Conservation (phyloP, 2,329 filamentous ascomycete species). For the Fonsecaea monophora region DNA sequence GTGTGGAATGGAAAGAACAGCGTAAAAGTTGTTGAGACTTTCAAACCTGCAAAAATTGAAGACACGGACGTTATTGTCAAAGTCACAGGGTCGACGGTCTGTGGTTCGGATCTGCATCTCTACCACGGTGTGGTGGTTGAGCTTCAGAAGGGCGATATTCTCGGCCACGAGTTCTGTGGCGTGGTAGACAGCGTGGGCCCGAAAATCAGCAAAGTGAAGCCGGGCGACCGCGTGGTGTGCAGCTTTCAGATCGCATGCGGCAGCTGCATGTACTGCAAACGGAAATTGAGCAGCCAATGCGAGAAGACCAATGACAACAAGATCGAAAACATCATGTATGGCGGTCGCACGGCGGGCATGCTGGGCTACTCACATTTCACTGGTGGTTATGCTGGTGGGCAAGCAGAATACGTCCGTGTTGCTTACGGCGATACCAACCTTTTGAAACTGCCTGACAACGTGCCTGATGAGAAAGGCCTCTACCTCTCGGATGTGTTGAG, state of each 20-base stretch:
- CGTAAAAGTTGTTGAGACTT: slow-evolving; percentile 73
- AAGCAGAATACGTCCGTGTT: slow-evolving; percentile 85
- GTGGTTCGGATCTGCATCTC: slow-evolving; percentile 66
- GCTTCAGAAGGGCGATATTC: slow-evolving; percentile 69
- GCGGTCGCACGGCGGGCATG: slow-evolving; percentile 74
- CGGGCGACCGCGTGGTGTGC: slow-evolving; percentile 76
- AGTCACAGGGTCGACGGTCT: slow-evolving; percentile 71
- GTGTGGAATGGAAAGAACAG: slow-evolving; percentile 83
- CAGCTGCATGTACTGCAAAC: slow-evolving; percentile 75
- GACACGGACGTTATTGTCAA: slow-evolving; percentile 79
- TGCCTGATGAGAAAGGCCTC: slow-evolving; percentile 83
- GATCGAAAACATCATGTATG: slow-evolving; percentile 76
- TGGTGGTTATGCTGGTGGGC: slow-evolving; percentile 84
- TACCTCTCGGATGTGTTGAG: slow-evolving; percentile 81
- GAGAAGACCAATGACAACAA: slow-evolving; percentile 73
- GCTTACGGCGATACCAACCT: slow-evolving; percentile 82
- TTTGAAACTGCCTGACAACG: slow-evolving; percentile 75
- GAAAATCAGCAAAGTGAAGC: slow-evolving; percentile 59
- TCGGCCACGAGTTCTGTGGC: slow-evolving; percentile 66
- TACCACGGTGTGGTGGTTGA: slow-evolving; percentile 61
- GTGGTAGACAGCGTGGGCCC: slow-evolving; percentile 63
- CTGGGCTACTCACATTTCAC: slow-evolving; percentile 78
- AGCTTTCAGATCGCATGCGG: slow-evolving; percentile 81
- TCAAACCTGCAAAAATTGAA: slow-evolving; percentile 75
- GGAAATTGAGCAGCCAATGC: slow-evolving; percentile 66